Evolutionary conservation across 257 asterid genomes (phyloP).

Genomic region (Rhazya stricta): DNA sequence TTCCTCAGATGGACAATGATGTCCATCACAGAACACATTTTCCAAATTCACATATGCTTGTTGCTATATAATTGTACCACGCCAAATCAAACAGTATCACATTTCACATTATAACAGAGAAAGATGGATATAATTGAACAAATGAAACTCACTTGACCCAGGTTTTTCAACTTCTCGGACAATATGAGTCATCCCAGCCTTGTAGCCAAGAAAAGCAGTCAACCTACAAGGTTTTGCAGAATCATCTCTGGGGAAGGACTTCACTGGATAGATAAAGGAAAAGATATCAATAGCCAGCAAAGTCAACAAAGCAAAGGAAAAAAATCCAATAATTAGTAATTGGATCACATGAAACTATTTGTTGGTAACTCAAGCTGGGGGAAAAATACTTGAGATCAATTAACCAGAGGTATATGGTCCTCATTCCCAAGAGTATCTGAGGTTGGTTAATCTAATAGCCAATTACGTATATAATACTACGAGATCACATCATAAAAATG

Average conservation of each 20-base stretch:
- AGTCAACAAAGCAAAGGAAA: too few relatives aligned
- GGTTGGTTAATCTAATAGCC: not conserved
- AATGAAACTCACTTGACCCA: slow-evolving; percentile 61
- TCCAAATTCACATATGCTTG: not conserved
- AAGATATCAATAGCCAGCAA: not conserved
- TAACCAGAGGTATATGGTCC: not conserved
- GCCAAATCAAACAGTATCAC: not conserved
- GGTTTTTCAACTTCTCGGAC: slow-evolving; percentile 88
- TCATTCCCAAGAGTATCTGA: not conserved
- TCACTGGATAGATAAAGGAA: slow-evolving; percentile 42
- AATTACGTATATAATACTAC: too few relatives aligned
- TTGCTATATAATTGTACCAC: not conserved
- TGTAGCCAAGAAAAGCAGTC: slow-evolving; percentile 79
- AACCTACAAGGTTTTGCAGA: slow-evolving; percentile 52
- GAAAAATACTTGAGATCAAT: not conserved
- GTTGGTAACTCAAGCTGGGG: too few relatives aligned
- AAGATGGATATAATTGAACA: too few relatives aligned
- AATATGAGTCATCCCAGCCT: slow-evolving; percentile 90
- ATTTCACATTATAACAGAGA: too few relatives aligned
- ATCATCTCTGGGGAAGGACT: slow-evolving; percentile 78
- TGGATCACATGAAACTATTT: not conserved
- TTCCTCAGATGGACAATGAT: not conserved
- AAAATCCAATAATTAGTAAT: not conserved
- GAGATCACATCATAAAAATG: not conserved
- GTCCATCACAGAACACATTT: not conserved